phyloP scores from a whole-genome alignment of 495 filamentous ascomycete species.

The Cairneyella variabilis region DNA sequence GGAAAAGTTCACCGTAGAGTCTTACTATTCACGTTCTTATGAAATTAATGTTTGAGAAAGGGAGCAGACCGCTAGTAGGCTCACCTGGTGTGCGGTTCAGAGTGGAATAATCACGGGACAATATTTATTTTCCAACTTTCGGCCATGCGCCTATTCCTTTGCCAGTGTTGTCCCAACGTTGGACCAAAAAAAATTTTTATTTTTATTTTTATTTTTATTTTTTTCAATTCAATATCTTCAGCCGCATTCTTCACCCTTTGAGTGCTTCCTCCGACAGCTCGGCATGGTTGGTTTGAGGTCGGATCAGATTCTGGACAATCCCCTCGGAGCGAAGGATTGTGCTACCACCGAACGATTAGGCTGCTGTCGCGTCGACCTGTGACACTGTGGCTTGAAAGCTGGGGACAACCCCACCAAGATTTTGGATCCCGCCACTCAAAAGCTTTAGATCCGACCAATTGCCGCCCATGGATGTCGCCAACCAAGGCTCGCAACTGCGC shows the following conservation, averaged over 20 bases:
- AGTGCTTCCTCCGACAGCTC: neutral
- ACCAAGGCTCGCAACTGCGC: neutral
- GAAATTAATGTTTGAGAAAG: neutral
- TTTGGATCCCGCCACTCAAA: conserved; percentile 1
- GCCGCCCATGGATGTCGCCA: neutral
- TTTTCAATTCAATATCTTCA: neutral
- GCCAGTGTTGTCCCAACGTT: neutral
- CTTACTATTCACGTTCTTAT: neutral
- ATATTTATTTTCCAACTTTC: neutral
- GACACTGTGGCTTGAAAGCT: neutral
- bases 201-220: too few species aligned
- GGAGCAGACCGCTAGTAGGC: neutral
- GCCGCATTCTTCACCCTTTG: neutral
- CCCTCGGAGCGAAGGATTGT: neutral
- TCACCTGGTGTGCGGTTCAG: neutral
- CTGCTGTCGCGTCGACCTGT: neutral
- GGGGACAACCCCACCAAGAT: conserved; percentile 2
- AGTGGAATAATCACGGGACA: conserved; percentile 5
- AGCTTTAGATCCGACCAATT: neutral
- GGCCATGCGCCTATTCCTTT: neutral
- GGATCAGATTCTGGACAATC: conserved; percentile 9
- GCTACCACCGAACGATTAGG: too few species aligned
- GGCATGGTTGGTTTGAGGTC: neutral
- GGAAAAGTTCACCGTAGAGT: neutral
- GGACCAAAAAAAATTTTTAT: too few species aligned